phyloP scores from a whole-genome alignment of 2,329 filamentous ascomycete genomes.

The Neobulgaria alba region DNA sequence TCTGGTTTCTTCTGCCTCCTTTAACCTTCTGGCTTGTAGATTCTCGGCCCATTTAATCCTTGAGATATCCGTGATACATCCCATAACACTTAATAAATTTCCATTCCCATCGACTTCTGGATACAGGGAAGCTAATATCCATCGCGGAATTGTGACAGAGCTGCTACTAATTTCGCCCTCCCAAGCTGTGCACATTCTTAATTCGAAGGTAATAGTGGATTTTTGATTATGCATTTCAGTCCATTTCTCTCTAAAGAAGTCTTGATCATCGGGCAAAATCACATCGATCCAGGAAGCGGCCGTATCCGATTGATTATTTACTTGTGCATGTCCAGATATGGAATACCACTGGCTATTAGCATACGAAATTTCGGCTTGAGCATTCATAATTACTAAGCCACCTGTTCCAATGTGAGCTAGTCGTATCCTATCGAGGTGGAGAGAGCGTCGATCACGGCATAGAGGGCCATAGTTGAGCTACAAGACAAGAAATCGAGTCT shows the following conservation, averaged over 20 bases:
- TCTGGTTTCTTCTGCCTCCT: constrained; percentile 75
- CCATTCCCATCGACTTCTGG: constrained; percentile 57
- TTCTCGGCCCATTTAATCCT: constrained; percentile 76
- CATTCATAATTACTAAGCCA: constrained; percentile 10
- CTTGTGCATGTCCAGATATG: constrained; percentile 3
- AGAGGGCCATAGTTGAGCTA: too few relatives aligned
- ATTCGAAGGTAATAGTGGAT: constrained; percentile 3
- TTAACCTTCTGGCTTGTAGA: constrained; percentile 64
- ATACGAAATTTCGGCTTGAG: constrained; percentile 4
- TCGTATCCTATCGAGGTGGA: too few relatives aligned
- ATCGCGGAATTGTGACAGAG: constrained; percentile 59
- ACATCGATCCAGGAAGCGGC: constrained; percentile 3
- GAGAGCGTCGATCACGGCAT: too few relatives aligned
- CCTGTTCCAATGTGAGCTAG: too few relatives aligned
- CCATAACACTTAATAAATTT: constrained; percentile 62
- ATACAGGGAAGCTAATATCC: constrained; percentile 58
- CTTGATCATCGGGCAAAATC: constrained; percentile 4
- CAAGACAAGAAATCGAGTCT: too few relatives aligned
- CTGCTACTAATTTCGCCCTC: constrained; percentile 49
- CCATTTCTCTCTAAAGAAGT: constrained; percentile 6
- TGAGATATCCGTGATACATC: constrained; percentile 69
- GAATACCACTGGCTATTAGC: constrained; percentile 10
- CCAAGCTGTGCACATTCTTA: constrained; percentile 7
- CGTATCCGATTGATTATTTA: background rate
- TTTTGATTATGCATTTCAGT: constrained; percentile 1